These are phyloP conservation scores for Kwoniella newhampshirensis DNA, from an alignment of 768 basidiomycete genomes.

Conservation along the genomic window DNA sequence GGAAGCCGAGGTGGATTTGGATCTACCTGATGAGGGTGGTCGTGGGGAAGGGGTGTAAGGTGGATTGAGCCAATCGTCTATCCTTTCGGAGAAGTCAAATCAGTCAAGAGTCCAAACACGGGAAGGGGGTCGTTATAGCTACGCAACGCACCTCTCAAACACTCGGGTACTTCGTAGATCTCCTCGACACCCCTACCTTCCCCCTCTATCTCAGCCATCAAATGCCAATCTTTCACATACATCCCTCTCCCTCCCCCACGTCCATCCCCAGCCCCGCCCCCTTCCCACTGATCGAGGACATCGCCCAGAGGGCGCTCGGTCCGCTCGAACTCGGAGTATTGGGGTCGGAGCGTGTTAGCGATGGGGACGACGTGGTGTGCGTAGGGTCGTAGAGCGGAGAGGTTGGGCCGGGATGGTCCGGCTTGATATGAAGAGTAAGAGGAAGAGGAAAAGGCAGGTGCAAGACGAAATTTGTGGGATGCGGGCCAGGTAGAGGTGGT, in stretches of 20 bases:
- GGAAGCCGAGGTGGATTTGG: background rate
- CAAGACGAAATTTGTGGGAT: conserved; percentile 1
- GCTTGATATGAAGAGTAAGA: background rate
- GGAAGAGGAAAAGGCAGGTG: background rate
- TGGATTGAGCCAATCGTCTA: conserved; percentile 51
- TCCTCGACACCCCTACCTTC: conserved; percentile 33
- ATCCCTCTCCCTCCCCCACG: conserved; percentile 24
- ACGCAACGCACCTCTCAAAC: conserved; percentile 41
- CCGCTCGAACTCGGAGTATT: conserved; percentile 49
- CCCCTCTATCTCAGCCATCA: conserved; percentile 38
- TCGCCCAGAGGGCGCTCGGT: conserved; percentile 39
- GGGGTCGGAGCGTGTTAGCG: conserved; percentile 35
- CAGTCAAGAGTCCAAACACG: background rate
- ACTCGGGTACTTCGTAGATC: conserved; percentile 47
- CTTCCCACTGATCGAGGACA: conserved; percentile 49
- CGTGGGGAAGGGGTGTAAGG: conserved; percentile 21
- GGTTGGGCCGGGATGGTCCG: conserved; percentile 23
- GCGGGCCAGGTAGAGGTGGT: conserved; percentile 29
- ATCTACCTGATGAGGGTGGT: background rate
- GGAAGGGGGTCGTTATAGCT: background rate
- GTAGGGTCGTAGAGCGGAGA: conserved; percentile 33
- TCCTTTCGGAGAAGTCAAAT: background rate
- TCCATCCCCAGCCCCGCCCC: conserved; percentile 15
- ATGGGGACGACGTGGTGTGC: conserved; percentile 45
- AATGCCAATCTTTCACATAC: conserved; percentile 55